phyloP scores from a whole-genome alignment of 495 filamentous ascomycete species.

The Niebla homalea region DNA sequence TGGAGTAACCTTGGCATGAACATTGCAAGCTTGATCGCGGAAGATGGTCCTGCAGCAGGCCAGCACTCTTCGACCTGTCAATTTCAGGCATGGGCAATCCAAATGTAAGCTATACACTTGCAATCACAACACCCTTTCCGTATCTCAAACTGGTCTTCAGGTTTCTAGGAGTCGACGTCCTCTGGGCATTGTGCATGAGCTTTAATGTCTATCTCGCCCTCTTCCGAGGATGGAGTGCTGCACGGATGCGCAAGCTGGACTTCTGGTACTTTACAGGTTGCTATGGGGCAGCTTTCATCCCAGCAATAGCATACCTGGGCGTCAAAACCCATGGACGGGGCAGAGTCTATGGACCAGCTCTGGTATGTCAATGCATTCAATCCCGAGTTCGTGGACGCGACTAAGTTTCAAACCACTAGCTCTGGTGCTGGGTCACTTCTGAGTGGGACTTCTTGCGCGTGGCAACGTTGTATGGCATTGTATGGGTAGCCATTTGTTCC shows the following conservation, averaged over 20 bases:
- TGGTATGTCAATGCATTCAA: constrained; percentile 23
- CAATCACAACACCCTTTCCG: not conserved
- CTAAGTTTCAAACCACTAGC: constrained; percentile 13
- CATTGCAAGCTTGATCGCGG: constrained; percentile 62
- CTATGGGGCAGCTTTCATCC: constrained; percentile 65
- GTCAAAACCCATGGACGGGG: constrained; percentile 35
- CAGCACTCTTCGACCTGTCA: constrained; percentile 47
- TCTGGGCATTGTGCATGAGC: constrained; percentile 77
- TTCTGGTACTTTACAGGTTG: constrained; percentile 56
- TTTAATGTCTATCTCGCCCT: constrained; percentile 81
- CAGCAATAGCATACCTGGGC: constrained; percentile 56
- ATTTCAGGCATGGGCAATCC: constrained; percentile 62
- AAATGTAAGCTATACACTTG: constrained; percentile 41
- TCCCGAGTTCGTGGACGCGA: no score
- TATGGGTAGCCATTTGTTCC: constrained; percentile 60
- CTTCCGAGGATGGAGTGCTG: constrained; percentile 58
- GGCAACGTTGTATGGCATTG: constrained; percentile 67
- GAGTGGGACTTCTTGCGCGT: constrained; percentile 64
- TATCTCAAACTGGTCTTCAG: constrained; percentile 27
- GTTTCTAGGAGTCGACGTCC: constrained; percentile 67
- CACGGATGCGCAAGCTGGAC: constrained; percentile 55
- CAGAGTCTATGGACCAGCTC: constrained; percentile 62
- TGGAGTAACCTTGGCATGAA: constrained; percentile 76
- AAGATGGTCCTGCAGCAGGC: constrained; percentile 35
- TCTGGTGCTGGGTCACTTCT: constrained; percentile 74